Conservation (phyloP, 371 early-diverging fungal species). For the Syncephalastrum racemosum region DNA sequence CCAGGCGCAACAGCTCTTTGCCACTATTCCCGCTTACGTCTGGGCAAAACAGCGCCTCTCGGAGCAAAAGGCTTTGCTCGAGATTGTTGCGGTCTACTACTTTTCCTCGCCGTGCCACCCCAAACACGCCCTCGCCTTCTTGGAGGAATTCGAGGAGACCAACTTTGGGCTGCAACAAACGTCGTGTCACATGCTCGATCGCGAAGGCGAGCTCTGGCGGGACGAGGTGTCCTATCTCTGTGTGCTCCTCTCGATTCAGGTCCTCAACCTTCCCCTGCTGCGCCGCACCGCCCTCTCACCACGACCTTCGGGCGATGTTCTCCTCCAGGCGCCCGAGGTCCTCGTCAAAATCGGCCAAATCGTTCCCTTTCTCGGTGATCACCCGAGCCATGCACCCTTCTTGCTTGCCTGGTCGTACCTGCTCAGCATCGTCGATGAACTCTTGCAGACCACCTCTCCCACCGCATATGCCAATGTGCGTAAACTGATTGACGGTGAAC, state of each 20-base stretch:
- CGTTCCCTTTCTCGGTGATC: slow-evolving; percentile 26
- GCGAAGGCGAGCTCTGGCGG: slow-evolving; percentile 27
- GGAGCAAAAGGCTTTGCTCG: slow-evolving; percentile 41
- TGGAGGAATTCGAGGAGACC: slow-evolving; percentile 43
- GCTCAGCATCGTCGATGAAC: slow-evolving; percentile 20
- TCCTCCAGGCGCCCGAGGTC: neutral
- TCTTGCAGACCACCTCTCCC: slow-evolving; percentile 10
- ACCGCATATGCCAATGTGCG: slow-evolving; percentile 15
- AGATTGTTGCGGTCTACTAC: slow-evolving; percentile 32
- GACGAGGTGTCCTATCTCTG: slow-evolving; percentile 23
- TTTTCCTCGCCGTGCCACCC: slow-evolving; percentile 18
- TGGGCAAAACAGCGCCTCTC: slow-evolving; percentile 45
- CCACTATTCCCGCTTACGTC: slow-evolving; percentile 14
- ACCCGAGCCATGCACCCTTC: slow-evolving; percentile 26
- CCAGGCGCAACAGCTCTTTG: too few species aligned
- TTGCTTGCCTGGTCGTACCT: slow-evolving; percentile 48
- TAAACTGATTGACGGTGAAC: slow-evolving; percentile 13
- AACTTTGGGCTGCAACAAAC: slow-evolving; percentile 35
- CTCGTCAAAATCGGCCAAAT: slow-evolving; percentile 30
- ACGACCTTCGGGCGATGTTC: neutral
- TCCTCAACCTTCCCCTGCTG: slow-evolving; percentile 4
- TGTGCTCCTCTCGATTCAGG: slow-evolving; percentile 17
- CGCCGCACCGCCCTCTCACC: neutral
- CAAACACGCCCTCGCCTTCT: slow-evolving; percentile 16
- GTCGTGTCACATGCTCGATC: slow-evolving; percentile 30